Evolutionary conservation across 2,329 filamentous ascomycete species (phyloP), one percentile per base, ranked within the genome.

Genomic region (Arthroderma sp.): DNA sequence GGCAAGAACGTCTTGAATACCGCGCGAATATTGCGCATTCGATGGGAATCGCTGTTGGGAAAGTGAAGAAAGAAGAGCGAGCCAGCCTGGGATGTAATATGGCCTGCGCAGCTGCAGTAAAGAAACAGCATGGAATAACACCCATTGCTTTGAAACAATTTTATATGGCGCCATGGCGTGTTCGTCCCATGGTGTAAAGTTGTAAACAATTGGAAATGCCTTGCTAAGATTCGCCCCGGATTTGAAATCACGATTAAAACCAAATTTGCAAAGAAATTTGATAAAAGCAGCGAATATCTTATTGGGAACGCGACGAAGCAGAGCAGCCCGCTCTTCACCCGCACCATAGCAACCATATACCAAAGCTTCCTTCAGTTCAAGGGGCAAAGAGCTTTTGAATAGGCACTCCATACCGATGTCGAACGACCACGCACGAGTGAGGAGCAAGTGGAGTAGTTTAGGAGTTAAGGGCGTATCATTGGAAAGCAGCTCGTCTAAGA

Each of bases 401-500:
- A 76, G 55, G 49, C 68, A 71, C 29, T 58, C 46, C 31, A 74
- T 42, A 0, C 70, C 71, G 3, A 56, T 53, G 15, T 55, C 50
- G 7, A 72, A 56, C 22, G 58, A 61, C 1, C 54, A 50, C 7
- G 69, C 65, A 46, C 64, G 55, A 4, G 61, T 58, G n/a, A 80
- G 48, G n/a, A 80, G 58, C 42, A 73, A 65, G 2, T 65, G 63
- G 6, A 80, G 55, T 7, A 72, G 63, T 34, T 60, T 61, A 2
- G 57, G 60, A 3, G 60, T 57, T 6, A 73, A 67, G 5, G 53
- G 56, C 22, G 78, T 53, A 3, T 64, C 61, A 32, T 68, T 61
- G 1, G 56, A 59, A 28, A 61, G 53, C 67, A 80, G 75, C 36
- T 71, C 60, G 11, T 67, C 52, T 37, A 73, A 66, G 31, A 81